phyloP scores from a whole-genome alignment of 202 grass and related monocot species.

The Cymbopogon flexuosus region DNA sequence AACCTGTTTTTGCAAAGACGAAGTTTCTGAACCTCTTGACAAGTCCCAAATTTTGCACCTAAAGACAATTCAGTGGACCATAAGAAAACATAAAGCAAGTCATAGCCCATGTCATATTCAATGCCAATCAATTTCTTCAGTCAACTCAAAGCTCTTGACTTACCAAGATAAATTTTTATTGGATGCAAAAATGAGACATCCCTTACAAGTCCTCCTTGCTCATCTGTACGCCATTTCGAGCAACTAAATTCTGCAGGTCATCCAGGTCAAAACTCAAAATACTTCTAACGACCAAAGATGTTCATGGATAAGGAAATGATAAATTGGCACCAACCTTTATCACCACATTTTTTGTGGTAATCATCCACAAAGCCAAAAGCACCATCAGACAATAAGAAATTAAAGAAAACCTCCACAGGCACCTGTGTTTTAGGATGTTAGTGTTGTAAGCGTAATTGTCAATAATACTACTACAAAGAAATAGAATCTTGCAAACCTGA shows the following conservation, averaged over 20 bases:
- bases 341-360: constrained; percentile 79
- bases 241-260: constrained; percentile 70
- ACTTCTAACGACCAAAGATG: constrained; percentile 8
- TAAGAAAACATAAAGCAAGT: constrained; percentile 19
- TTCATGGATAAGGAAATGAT: constrained; percentile 17
- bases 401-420: constrained; percentile 64
- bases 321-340: constrained; percentile 57
- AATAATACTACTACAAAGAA: constrained; percentile 24
- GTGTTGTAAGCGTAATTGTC: not conserved
- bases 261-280: constrained; percentile 38
- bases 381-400: constrained; percentile 65
- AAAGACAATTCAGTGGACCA: constrained; percentile 37
- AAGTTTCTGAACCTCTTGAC: constrained; percentile 88
- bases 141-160: constrained; percentile 18
- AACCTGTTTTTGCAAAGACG: constrained; percentile 80
- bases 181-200: constrained; percentile 93
- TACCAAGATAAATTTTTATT: constrained; percentile 97
- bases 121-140: constrained; percentile 1
- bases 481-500: constrained; percentile 46
- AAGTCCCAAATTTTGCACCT: constrained; percentile 90
- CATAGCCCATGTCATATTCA: not conserved
- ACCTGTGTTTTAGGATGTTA: constrained; percentile 55
- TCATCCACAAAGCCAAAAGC: constrained; percentile 71
- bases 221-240: constrained; percentile 60
- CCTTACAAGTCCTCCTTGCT: constrained; percentile 58